Evolutionary conservation across 176 grass and related monocot species (phyloP).

Genomic region (Canna indica): DNA sequence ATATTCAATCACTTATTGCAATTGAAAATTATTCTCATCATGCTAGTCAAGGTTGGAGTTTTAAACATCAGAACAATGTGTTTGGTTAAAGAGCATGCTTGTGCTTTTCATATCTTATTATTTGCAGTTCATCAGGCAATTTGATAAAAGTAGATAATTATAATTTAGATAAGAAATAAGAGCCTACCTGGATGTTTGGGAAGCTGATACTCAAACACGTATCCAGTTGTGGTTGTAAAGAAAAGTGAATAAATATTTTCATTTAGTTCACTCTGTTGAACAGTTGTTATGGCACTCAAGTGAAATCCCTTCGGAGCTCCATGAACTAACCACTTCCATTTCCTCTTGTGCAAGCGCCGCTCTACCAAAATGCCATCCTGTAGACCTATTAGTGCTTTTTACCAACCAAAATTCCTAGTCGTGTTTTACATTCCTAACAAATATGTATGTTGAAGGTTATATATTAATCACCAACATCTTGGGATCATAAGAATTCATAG

Average conservation of each 20-base stretch:
- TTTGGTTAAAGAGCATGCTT: no score
- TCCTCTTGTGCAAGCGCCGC: conserved; percentile 82
- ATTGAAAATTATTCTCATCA: no score
- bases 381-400: conserved; percentile 67
- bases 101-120: neutral
- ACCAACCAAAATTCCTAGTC: conserved; percentile 10
- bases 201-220: conserved; percentile 71
- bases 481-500: neutral
- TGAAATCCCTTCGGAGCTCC: conserved; percentile 50
- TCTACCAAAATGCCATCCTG: conserved; percentile 98
- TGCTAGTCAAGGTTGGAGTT: no score
- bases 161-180: conserved; percentile 2
- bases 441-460: neutral
- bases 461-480: neutral
- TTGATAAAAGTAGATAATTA: neutral
- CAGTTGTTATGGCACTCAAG: conserved; percentile 64
- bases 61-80: no score
- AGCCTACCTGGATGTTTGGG: conserved; percentile 22
- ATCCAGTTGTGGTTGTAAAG: conserved; percentile 60
- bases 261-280: conserved; percentile 48
- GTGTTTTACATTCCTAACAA: neutral
- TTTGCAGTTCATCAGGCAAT: neutral
- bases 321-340: conserved; percentile 89
- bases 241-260: conserved; percentile 48
- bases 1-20: neutral